Evolutionary conservation across 2,329 filamentous ascomycete genomes (phyloP), one percentile per base, ranked within the genome.

Genomic region (Emmonsiellopsis sp.): DNA sequence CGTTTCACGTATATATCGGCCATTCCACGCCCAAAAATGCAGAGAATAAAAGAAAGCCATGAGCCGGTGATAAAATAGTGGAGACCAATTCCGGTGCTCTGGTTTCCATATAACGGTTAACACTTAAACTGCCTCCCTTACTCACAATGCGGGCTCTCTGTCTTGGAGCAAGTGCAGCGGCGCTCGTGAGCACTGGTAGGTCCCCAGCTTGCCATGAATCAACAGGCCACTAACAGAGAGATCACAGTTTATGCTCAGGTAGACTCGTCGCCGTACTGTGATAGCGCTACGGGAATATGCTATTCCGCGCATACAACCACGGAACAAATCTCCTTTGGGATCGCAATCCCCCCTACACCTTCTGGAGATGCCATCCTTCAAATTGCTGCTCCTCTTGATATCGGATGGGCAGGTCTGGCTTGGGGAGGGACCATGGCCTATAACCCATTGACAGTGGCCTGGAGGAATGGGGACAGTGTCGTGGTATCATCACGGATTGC

Each of bases 371-470:
- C 67, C 9, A 69, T 76, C 5, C 40, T 76, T 20, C 75, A 77
- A 58, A 69, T 77, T 44, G 64, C 71, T 2, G 69, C 73, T 0
- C 74, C 75, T 11, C 64, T 64, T n/a, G 60, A 63, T 2, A 68
- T 75, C 45, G 75, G 74, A 53, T 78, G 76, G 75, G 70, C 72
- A 7, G 76, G 74, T 2, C 64, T 77, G 20, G 70, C 75, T 11
- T 78, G 75, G 75, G 75, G 74, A n/a, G 75, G 74, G 3, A 68
- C 69, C 35, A 78, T 78, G 76, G 69, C 71, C 1, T 74, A 75
- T 61, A 73, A 73, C 55, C 75, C 76, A 1, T 63, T 78, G 1
- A 69, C 73, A 4, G 61, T 78, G 31, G 70, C 67, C 4, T 78
- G 75, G 75, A 60, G 66, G 38, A 75, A 73, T 58, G 73, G 70